Percentiles rank a stretch among this genome's conserved stretches.
Evolutionary conservation across 495 filamentous ascomycete species (phyloP).

Genomic region (Aspergillus nanangensis): DNA sequence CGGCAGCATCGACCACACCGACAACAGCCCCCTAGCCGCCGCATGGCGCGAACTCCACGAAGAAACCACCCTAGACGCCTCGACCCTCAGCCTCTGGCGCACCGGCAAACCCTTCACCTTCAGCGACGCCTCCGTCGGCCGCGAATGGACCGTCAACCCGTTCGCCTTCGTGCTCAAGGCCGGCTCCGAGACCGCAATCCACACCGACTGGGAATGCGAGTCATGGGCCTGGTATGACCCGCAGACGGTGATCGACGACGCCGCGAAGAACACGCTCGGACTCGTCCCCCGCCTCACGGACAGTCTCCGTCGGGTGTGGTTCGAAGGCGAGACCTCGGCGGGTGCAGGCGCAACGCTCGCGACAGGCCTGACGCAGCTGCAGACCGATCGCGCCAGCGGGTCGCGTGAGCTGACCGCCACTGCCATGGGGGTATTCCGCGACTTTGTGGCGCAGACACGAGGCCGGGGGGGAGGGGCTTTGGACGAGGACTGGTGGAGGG

Average conservation of each 20-base stretch:
- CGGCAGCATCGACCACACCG: constrained; percentile 50
- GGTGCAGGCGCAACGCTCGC: constrained; percentile 38
- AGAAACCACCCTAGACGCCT: constrained; percentile 51
- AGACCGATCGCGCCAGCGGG: constrained; percentile 51
- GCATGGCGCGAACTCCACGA: constrained; percentile 61
- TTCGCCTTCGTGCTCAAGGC: constrained; percentile 54
- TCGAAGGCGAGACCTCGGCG: constrained; percentile 41
- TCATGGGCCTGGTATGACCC: constrained; percentile 54
- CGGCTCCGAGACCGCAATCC: constrained; percentile 37
- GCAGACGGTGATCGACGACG: constrained; percentile 29
- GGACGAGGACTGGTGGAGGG: constrained; percentile 45
- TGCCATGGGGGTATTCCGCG: constrained; percentile 43
- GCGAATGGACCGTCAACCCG: constrained; percentile 60
- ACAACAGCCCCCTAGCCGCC: constrained; percentile 44
- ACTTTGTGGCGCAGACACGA: constrained; percentile 28
- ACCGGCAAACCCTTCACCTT: constrained; percentile 58
- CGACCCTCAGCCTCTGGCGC: constrained; percentile 46
- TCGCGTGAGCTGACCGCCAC: constrained; percentile 49
- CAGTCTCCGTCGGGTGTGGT: constrained; percentile 53
- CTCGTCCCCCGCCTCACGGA: constrained; percentile 54
- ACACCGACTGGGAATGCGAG: constrained; percentile 61
- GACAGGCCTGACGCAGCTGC: constrained; percentile 40
- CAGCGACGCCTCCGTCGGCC: constrained; percentile 42
- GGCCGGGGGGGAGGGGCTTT: constrained; percentile 4
- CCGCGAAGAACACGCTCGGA: constrained; percentile 28